Evolutionary conservation across 108 stramenopile species (phyloP), one percentile per base, ranked within the genome.

Genomic region (Cyclotella sp.): DNA sequence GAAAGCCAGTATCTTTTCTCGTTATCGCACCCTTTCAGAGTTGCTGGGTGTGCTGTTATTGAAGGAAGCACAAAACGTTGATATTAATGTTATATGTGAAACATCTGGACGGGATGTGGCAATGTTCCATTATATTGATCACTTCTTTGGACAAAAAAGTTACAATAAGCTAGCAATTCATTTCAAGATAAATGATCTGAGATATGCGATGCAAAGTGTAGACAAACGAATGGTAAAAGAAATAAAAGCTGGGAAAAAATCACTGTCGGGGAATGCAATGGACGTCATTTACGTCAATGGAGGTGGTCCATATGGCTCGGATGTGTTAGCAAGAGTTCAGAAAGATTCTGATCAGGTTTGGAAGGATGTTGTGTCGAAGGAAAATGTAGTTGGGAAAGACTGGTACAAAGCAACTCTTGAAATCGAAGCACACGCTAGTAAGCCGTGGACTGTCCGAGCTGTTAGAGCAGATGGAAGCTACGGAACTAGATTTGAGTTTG

Each of bases 271-370:
- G 34, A 72, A 85, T 62, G 84, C 69, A n/a, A 46, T 83, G 16
- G 79, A 88, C 14, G 81, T 96, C 41, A 84, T 91, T 40, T 77
- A 90, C 30, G 90, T 91, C 67, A 96, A 96, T 82, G 76, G 70
- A 10, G 95, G 95, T 13, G 95, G 95, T 26, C 95, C 95, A 12
- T 96, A 96, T 72, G 95, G 95, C 28, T 85, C 86, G 5, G 83
- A 92, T 57, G 93, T 91, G 0, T 75, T 96, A 69, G 63, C 57
- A 14, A 87, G 83, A 26, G 91, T 96, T 10, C 92, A 93, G 71
- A 55, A 42, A 11, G 95, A 89, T 60, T 93, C 92, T 6, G 92
- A 93, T 69, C 62, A 69, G 9, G 91, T 93, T 0, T 96, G 93
- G 93, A 75, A 91, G 64, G 74, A 54, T 44, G 63, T 89, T 34